A percentile compares a stretch with the other conserved stretches of the same genome.
phyloP scores from a whole-genome alignment of 768 basidiomycete species.

The Lactarius tabidus region DNA sequence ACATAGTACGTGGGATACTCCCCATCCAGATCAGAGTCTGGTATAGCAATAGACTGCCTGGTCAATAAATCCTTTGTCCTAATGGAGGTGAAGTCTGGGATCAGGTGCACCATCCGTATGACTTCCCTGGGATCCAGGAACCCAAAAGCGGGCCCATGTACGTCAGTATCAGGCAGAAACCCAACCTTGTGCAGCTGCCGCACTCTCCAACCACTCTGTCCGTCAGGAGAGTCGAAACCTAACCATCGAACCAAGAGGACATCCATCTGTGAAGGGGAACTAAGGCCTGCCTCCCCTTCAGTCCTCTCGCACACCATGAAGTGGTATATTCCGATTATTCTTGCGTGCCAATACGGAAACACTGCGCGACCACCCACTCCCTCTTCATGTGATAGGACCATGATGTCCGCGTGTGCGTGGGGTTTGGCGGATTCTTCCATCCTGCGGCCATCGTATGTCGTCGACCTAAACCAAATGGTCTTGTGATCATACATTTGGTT shows the following conservation, averaged over 20 bases:
- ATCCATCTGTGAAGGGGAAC: not conserved
- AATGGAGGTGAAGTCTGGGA: slow-evolving; percentile 31
- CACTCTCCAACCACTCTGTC: slow-evolving; percentile 5
- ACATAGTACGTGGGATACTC: slow-evolving; percentile 29
- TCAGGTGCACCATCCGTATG: slow-evolving; percentile 31
- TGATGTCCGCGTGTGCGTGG: too few species aligned
- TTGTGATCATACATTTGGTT: too few species aligned
- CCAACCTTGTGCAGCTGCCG: slow-evolving; percentile 27
- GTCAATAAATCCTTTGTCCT: not conserved
- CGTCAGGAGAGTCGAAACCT: not conserved
- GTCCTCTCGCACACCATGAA: too few species aligned
- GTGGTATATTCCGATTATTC: too few species aligned
- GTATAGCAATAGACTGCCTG: not conserved
- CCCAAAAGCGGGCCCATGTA: slow-evolving; percentile 28
- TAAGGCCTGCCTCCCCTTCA: slow-evolving; percentile 35
- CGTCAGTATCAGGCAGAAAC: slow-evolving; percentile 22
- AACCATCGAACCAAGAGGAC: slow-evolving; percentile 10
- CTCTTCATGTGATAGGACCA: too few species aligned
- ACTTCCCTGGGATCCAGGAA: slow-evolving; percentile 32
- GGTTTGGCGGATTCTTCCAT: too few species aligned
- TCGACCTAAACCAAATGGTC: too few species aligned
- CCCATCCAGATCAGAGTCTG: slow-evolving; percentile 1
- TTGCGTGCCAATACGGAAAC: too few species aligned
- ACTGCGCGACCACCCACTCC: too few species aligned
- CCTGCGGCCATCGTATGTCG: too few species aligned